Conservation (phyloP, 345 rosid species). For the Schrenkiella parvula region DNA sequence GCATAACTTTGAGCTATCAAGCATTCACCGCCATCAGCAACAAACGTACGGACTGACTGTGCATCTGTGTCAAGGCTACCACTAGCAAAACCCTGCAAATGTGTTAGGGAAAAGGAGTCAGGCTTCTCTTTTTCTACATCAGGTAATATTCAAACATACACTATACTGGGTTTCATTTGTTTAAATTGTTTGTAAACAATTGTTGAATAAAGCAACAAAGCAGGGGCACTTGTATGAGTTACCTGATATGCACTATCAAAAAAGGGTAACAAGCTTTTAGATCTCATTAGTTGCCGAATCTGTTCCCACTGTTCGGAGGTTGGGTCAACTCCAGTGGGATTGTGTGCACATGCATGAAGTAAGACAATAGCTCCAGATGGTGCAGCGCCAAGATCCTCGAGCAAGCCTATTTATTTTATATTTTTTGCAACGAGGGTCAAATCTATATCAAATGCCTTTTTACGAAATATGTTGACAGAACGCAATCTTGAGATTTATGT, state of each 20-base stretch:
- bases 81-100: constrained; percentile 61
- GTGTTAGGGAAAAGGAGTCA: background rate
- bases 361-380: constrained; percentile 83
- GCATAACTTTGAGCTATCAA: constrained; percentile 63
- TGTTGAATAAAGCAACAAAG: background rate
- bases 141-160: background rate
- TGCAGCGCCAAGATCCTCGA: constrained; percentile 83
- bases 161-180: background rate
- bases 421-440: background rate
- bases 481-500: background rate
- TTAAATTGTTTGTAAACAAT: background rate
- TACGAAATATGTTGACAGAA: background rate
- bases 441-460: background rate
- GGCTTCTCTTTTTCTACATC: background rate
- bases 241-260: constrained; percentile 99
- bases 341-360: constrained; percentile 96
- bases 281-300: constrained; percentile 70
- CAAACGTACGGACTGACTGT: constrained; percentile 50
- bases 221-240: background rate
- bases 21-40: constrained; percentile 67
- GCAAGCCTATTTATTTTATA: constrained; percentile 43
- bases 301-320: constrained; percentile 82
- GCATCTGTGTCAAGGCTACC: constrained; percentile 66
- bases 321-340: constrained; percentile 97
- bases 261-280: constrained; percentile 67